A percentile compares a stretch with the other conserved stretches of the same genome.
Conservation (phyloP, 129 eudicot genomes). For the Rutidosis leptorrhynchoides region DNA sequence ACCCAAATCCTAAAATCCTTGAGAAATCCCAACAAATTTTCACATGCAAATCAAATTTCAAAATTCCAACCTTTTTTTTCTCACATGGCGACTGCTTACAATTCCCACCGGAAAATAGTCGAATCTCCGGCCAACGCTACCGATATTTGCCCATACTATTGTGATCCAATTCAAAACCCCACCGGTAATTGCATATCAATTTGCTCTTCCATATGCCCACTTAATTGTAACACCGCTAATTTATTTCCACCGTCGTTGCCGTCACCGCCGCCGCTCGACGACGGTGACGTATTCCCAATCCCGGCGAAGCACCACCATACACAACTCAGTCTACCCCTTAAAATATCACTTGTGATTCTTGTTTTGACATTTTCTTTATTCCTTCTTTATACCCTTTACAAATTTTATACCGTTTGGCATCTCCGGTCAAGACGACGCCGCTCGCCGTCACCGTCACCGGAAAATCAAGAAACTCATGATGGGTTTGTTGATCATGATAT, state of each 20-base stretch:
- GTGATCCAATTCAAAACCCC: constrained; percentile 14
- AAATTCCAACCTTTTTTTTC: neutral
- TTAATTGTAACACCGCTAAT: constrained; percentile 10
- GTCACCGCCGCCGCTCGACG: constrained; percentile 21
- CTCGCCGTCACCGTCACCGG: constrained; percentile 17
- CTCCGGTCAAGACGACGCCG: constrained; percentile 29
- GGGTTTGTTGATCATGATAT: constrained; percentile 44
- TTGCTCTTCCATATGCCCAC: constrained; percentile 19
- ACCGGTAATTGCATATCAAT: constrained; percentile 10
- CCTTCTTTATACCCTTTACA: constrained; percentile 42
- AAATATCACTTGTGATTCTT: constrained; percentile 35
- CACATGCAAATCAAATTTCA: constrained; percentile 12
- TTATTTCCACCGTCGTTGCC: constrained; percentile 13
- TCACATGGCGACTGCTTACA: constrained; percentile 30
- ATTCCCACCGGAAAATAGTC: constrained; percentile 31
- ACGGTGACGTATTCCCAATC: neutral
- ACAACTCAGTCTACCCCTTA: constrained; percentile 30
- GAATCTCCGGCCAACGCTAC: constrained; percentile 15
- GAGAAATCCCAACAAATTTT: constrained; percentile 5
- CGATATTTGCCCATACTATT: constrained; percentile 10
- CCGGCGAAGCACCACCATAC: constrained; percentile 26
- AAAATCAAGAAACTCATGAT: constrained; percentile 28
- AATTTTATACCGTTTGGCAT: constrained; percentile 37
- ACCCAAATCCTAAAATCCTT: neutral
- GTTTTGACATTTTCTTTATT: constrained; percentile 42